phyloP scores from a whole-genome alignment of 2,329 filamentous ascomycete species.

The Ceratocystiopsis sp. region DNA sequence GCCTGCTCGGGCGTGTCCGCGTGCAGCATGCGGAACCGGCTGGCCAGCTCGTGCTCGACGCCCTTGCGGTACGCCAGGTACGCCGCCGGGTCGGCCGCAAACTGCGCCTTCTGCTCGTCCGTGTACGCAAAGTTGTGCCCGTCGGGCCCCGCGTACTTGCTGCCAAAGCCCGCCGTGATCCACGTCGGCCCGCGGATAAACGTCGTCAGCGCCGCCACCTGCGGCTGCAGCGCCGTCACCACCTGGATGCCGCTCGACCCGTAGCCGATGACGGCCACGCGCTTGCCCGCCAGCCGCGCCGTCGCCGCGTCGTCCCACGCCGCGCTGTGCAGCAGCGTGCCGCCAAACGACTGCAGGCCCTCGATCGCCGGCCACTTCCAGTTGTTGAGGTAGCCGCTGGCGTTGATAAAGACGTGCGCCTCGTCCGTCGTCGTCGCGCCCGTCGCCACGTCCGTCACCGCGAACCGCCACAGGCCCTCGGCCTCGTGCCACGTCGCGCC shows the following conservation, averaged over 20 bases:
- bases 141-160: constrained; percentile 30
- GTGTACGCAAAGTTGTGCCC: background rate
- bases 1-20: constrained; percentile 2
- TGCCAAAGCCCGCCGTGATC: constrained; percentile 32
- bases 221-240: background rate
- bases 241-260: background rate
- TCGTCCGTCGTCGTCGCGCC: constrained; percentile 7
- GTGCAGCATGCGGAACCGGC: constrained; percentile 6
- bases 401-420: constrained; percentile 28
- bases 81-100: background rate
- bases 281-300: background rate
- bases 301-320: constrained; percentile 12
- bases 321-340: constrained; percentile 3
- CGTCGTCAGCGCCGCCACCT: constrained; percentile 9
- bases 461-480: background rate
- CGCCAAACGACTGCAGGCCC: constrained; percentile 2
- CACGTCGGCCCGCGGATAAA: constrained; percentile 17
- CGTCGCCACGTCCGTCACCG: background rate
- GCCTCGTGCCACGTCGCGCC: background rate
- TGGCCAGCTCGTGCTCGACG: background rate
- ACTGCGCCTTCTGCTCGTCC: background rate
- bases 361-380: constrained; percentile 23
- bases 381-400: constrained; percentile 21
- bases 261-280: background rate
- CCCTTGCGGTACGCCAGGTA: background rate